Percentiles rank a stretch among this genome's conserved stretches.
Evolutionary conservation across 2,329 filamentous ascomycete species (phyloP).

Genomic region (Diaporthe australafricana): DNA sequence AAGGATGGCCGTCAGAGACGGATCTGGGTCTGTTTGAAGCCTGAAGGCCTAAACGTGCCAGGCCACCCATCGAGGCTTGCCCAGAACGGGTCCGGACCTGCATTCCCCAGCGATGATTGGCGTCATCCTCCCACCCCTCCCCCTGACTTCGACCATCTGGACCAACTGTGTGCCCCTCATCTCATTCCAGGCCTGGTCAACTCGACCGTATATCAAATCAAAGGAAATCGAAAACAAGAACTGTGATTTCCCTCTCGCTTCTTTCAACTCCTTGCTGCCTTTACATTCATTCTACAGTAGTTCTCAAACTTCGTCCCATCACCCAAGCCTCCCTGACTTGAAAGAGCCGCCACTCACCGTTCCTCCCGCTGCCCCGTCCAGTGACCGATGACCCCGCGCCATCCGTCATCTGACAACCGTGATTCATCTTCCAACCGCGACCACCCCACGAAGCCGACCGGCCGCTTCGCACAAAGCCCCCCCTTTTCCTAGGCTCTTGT

Average conservation of each 20-base stretch:
- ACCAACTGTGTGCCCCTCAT: conserved; percentile 21
- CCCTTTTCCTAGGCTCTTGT: conserved; percentile 11
- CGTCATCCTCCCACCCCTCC: conserved; percentile 16
- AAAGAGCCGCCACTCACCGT: conserved; percentile 7
- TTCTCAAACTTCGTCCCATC: neutral
- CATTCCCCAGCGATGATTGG: conserved; percentile 28
- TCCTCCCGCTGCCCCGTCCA: neutral
- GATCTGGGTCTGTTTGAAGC: conserved; percentile 27
- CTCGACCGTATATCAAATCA: conserved; percentile 4
- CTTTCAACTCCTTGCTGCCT: neutral
- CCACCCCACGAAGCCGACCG: conserved; percentile 12
- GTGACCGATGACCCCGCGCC: conserved; percentile 19
- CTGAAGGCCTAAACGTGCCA: conserved; percentile 30
- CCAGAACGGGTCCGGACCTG: conserved; percentile 33
- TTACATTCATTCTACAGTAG: neutral
- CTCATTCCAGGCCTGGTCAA: conserved; percentile 9
- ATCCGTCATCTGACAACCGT: conserved; percentile 32
- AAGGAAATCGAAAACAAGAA: neutral
- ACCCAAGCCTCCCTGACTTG: neutral
- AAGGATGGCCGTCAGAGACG: neutral
- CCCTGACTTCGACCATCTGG: conserved; percentile 15
- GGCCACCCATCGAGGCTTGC: conserved; percentile 22
- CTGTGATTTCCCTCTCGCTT: neutral
- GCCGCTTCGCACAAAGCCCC: neutral
- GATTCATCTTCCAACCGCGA: conserved; percentile 8